Percentiles rank a stretch among this genome's conserved stretches.
phyloP scores from a whole-genome alignment of 2,329 filamentous ascomycete species.

The Meredithiella fracta region DNA sequence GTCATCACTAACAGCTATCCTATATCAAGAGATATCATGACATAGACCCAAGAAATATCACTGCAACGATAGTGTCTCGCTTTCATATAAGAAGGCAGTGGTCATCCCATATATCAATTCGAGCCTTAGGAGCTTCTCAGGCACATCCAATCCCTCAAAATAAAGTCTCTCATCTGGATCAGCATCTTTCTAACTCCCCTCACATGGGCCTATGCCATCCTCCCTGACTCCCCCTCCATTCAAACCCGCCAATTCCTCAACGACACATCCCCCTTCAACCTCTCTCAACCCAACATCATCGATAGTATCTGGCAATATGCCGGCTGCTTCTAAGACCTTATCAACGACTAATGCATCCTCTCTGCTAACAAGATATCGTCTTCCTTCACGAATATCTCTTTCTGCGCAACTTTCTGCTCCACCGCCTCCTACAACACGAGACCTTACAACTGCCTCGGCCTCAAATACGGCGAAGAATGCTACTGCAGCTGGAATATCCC shows the following conservation, averaged over 20 bases:
- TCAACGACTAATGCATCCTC: constrained; percentile 12
- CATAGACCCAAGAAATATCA: too few relatives aligned
- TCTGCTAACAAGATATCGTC: constrained; percentile 10
- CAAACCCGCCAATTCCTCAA: not conserved
- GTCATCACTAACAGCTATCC: too few relatives aligned
- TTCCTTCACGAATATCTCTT: constrained; percentile 17
- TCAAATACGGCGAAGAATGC: constrained; percentile 13
- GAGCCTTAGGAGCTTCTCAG: too few relatives aligned
- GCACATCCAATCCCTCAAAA: too few relatives aligned
- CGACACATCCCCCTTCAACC: not conserved
- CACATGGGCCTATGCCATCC: not conserved
- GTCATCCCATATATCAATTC: too few relatives aligned
- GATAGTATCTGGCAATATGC: constrained; percentile 16
- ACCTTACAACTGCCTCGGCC: constrained; percentile 18
- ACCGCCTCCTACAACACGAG: constrained; percentile 14
- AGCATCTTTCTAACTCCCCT: not conserved
- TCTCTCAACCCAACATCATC: constrained; percentile 13
- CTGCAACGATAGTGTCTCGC: too few relatives aligned
- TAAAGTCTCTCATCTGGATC: not conserved
- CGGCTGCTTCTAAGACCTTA: constrained; percentile 18
- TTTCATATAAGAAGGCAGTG: too few relatives aligned
- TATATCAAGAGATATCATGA: too few relatives aligned
- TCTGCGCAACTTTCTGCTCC: constrained; percentile 18
- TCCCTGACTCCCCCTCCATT: not conserved
- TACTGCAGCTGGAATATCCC: constrained; percentile 16